Evolutionary conservation across 495 filamentous ascomycete species (phyloP), one percentile per base, ranked within the genome.

Genomic region (Lasiosphaeriaceae sp.): DNA sequence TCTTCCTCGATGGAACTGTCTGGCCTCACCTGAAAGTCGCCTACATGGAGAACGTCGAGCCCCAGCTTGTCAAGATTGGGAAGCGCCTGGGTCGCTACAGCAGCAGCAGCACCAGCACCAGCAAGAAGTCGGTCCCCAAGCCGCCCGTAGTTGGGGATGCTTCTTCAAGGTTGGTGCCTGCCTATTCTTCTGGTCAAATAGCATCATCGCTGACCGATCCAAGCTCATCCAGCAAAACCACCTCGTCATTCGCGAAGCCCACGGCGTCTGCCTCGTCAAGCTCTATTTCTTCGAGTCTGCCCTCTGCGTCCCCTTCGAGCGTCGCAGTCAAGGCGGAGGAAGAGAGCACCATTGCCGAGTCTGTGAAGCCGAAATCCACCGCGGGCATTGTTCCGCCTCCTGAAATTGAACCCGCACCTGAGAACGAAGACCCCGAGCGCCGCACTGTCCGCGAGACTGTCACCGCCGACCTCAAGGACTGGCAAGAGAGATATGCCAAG

Each of bases 21-120:
- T 94, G 88, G 88, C 92, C 92, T 8, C 84, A 85, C 62, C 21
- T 97, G 7, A 80, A 86, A 24, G 80, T 90, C 22, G 72, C 96
- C 11, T 97, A 96, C 62, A 86, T 86, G 31, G 84, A 94, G 66
- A 94, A 93, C 61, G 93, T 99, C 8, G 92, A 97, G 72, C 95
- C 95, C 11, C 94, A 99, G 67, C 80, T 99, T 1, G 83, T 94
- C 48, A 88, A 90, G 60, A 97, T 99, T 59, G 86, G 90, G 14
- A 88, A 97, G 73, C 82, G 93, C 11, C 80, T 98, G 16, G 94
- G 92, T 6, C 81, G 89, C 55, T 92, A 97, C 71, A 83, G 49
- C 52, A 63, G 53, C 39, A 50, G n/a, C n/a, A n/a, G n/a, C n/a
- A n/a, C n/a, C 71, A 83, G 49, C 52, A 63, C 50, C 39, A 50